Evolutionary conservation across 805 yeast species (phyloP).

Genomic region (Ascoidea rubescens): DNA sequence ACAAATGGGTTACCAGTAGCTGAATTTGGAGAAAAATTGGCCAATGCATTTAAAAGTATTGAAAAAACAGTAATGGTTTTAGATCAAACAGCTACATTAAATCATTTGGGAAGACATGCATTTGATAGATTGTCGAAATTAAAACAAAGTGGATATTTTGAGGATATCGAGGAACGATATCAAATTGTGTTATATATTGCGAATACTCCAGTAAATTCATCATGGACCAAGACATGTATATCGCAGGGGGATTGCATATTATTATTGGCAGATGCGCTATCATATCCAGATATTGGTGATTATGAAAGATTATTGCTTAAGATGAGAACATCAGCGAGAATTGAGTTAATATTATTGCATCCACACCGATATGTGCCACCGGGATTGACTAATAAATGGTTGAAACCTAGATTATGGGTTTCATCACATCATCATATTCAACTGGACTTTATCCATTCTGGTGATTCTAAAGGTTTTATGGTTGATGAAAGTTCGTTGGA

Average conservation of each 20-base stretch:
- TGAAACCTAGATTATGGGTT: conserved; percentile 79
- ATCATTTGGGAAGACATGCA: conserved; percentile 81
- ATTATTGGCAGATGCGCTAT: conserved; percentile 71
- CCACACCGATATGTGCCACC: conserved; percentile 72
- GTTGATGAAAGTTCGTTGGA: neutral
- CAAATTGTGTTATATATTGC: conserved; percentile 84
- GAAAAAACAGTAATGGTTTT: conserved; percentile 64
- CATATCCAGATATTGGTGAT: conserved; percentile 67
- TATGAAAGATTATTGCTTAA: conserved; percentile 67
- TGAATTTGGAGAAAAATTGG: conserved; percentile 67
- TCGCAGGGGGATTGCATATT: conserved; percentile 93
- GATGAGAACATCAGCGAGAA: conserved; percentile 70
- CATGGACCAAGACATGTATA: conserved; percentile 88
- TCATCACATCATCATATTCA: conserved; percentile 88
- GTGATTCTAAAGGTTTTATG: neutral
- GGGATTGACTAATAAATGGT: conserved; percentile 77
- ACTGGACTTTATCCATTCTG: conserved; percentile 28
- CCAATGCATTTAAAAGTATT: conserved; percentile 55
- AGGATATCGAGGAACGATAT: conserved; percentile 80
- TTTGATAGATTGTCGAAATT: conserved; percentile 79
- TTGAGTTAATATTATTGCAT: conserved; percentile 76
- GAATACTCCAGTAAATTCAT: conserved; percentile 68
- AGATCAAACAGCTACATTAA: conserved; percentile 71
- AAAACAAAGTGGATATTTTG: conserved; percentile 78
- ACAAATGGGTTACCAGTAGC: conserved; percentile 72